Percentiles rank a stretch among this genome's conserved stretches.
Evolutionary conservation across 305 asterid genomes (phyloP).

Genomic region (Fraxinus ornus): DNA sequence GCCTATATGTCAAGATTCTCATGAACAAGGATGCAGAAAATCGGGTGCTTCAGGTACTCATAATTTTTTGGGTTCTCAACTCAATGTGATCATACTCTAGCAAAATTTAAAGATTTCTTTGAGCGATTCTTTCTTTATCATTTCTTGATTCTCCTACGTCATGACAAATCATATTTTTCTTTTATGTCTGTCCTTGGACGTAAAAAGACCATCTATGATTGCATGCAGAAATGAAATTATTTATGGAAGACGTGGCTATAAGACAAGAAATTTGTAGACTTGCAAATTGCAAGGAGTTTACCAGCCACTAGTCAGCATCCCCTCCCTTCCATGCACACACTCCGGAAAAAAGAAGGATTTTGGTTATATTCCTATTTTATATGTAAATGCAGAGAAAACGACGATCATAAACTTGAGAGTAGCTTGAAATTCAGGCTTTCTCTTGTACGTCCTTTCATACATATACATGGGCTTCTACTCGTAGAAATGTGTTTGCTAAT

Average conservation of each 20-base stretch:
- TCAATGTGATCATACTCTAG: not conserved
- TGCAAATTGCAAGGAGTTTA: not conserved
- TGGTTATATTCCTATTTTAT: not conserved
- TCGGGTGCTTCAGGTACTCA: constrained; percentile 70
- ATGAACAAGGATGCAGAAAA: constrained; percentile 62
- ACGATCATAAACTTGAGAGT: not conserved
- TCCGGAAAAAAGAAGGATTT: not conserved
- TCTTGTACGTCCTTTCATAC: not conserved
- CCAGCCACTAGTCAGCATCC: not conserved
- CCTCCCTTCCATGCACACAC: not conserved
- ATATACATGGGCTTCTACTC: not conserved
- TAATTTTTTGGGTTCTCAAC: not conserved
- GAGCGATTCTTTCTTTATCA: not conserved
- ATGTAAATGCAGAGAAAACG: not conserved
- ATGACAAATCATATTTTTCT: not conserved
- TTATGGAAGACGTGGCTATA: not conserved
- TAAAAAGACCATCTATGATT: not conserved
- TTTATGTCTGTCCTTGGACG: not conserved
- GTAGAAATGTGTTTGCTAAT: not conserved
- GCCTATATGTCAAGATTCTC: constrained; percentile 67
- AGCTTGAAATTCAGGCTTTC: not conserved
- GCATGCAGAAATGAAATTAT: not conserved
- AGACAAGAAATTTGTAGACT: not conserved
- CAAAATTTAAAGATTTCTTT: not conserved
- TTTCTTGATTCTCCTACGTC: constrained; percentile 4